Percentiles rank a stretch among this genome's conserved stretches.
Evolutionary conservation across 1,284 basidiomycete genomes (phyloP).

Genomic region (Stygiomarasmius scandens): DNA sequence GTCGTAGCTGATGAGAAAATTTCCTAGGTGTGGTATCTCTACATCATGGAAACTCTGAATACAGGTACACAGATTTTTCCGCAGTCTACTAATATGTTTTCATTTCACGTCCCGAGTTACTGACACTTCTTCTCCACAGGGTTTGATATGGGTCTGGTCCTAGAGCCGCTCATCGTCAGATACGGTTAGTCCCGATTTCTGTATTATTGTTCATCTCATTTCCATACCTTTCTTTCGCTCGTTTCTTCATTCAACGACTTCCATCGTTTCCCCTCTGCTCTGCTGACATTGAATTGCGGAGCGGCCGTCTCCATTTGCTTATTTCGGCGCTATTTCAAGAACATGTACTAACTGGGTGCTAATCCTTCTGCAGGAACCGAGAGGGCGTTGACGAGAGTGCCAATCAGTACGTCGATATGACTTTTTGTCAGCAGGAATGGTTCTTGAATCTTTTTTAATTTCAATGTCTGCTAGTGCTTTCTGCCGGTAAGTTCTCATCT

Average conservation of each 20-base stretch:
- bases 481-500: neutral
- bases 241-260: too few relatives aligned
- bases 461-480: neutral
- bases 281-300: too few relatives aligned
- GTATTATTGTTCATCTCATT: neutral
- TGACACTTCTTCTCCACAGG: neutral
- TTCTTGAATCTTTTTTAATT: neutral
- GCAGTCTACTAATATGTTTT: neutral
- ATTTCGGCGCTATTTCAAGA: neutral
- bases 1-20: neutral
- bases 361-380: neutral
- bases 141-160: slow-evolving; percentile 19
- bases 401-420: neutral
- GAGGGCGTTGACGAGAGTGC: neutral
- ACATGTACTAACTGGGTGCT: neutral
- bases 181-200: slow-evolving; percentile 15
- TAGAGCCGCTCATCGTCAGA: slow-evolving; percentile 19
- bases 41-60: slow-evolving; percentile 17
- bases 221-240: neutral
- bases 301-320: neutral
- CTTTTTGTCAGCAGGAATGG: neutral
- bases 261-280: too few relatives aligned
- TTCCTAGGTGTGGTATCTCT: slow-evolving; percentile 16
- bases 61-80: slow-evolving; percentile 4
- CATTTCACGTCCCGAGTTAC: neutral